Base-by-base conservation (phyloP, 768 basidiomycete genomes). In the Boletus rubescentipes region DNA sequence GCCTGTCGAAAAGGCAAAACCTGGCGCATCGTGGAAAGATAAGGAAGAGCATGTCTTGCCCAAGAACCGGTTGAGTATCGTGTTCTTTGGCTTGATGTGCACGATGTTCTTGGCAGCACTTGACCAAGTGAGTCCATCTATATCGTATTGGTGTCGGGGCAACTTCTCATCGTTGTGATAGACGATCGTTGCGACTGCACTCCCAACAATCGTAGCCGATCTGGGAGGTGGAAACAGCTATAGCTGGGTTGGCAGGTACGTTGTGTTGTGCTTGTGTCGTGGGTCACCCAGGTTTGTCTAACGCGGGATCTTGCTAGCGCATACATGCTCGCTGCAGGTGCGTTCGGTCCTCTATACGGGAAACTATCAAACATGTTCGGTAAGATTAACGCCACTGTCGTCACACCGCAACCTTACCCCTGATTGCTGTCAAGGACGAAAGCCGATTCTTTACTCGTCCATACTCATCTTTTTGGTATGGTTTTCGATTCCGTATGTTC, bases 101-200 rank as follows among this genome's bases (percentile, higher is more conserved):
- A 62, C 61, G 21, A 55, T 63, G 0, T 67, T 66, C 42, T 49
- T 69, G 56, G 80, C 82, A 9, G 83, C 84, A 5, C 71, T 86
- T 37, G 85, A 86, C 62, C 83, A 86, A 72, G 84, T 83, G 52
- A 31, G 59, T 60, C 26, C 6, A 26, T 6, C 6, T 26, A 6
- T 6, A 6, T 26, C 11, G 30, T 35, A n/a, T 37, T 2, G 14
- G 16, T n/a, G 2, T 32, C 5, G 2, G 9, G 9, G 5, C 2
- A 3, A 10, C 26, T 3, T 26, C 12, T 18, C 47, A 1, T 5
- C 8, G 15, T 35, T 9, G 31, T 44, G 9, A 15, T n/a, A 85
- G 83, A 84, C 82, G 15, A 85, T 86, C 53, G 82, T 89, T 11
- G 82, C 86, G 10, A 89, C 87, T 8, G 87, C 88, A n/a, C 70